These are phyloP conservation scores for Teratosphaeria epicoccoides DNA, from an alignment of 2,329 filamentous ascomycete species.

Conservation along the genomic window DNA sequence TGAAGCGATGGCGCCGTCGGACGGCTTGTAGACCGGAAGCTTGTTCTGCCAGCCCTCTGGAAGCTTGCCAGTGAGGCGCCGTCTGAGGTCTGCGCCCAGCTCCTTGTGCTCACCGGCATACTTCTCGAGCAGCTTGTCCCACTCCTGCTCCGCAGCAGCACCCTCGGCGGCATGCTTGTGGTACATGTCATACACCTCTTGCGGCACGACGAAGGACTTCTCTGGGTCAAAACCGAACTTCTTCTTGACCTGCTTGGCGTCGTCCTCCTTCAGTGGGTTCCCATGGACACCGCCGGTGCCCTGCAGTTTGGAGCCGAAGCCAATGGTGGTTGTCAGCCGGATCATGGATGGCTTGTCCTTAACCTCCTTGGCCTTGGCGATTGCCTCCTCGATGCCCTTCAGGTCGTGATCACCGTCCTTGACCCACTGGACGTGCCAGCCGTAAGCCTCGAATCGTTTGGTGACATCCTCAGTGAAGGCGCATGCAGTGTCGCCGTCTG, in stretches of 20 bases:
- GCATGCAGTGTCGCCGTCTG: constrained; percentile 87
- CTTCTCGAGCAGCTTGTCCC: constrained; percentile 86
- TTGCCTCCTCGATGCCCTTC: constrained; percentile 74
- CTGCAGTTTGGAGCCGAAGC: constrained; percentile 85
- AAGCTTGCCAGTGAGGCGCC: constrained; percentile 71
- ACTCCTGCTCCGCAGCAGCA: constrained; percentile 82
- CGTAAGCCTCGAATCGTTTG: constrained; percentile 93
- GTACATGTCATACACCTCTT: constrained; percentile 89
- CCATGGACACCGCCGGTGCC: constrained; percentile 95
- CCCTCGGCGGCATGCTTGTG: constrained; percentile 74
- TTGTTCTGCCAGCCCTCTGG: constrained; percentile 94
- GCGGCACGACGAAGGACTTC: constrained; percentile 83
- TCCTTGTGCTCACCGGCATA: constrained; percentile 69
- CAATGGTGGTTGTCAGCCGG: constrained; percentile 94
- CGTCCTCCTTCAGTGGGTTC: constrained; percentile 87
- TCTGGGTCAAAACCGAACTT: constrained; percentile 95
- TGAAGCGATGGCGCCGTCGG: constrained; percentile 75
- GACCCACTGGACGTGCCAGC: constrained; percentile 84
- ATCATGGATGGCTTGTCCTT: constrained; percentile 96
- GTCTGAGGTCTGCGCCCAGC: constrained; percentile 69
- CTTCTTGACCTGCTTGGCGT: constrained; percentile 84
- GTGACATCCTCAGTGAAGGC: constrained; percentile 94
- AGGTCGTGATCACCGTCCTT: constrained; percentile 83
- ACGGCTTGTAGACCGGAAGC: constrained; percentile 81
- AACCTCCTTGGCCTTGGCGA: constrained; percentile 73